Evolutionary conservation across 768 basidiomycete species (phyloP), one percentile per base, ranked within the genome.

Genomic region (Pluteus cervinus): DNA sequence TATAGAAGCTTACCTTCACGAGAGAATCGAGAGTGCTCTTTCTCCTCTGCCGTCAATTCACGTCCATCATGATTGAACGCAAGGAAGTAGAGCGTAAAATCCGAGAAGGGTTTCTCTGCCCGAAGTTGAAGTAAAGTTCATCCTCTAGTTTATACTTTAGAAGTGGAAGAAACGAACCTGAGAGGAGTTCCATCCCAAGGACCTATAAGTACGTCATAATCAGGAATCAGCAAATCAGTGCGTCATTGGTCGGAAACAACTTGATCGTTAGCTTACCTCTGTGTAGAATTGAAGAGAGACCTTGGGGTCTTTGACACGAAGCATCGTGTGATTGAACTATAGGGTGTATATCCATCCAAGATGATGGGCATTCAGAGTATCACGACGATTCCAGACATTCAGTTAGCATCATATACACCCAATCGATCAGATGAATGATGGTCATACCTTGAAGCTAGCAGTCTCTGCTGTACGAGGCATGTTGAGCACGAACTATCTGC

Each of bases 231-330:
- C 7, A 15, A 18, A 16, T 15, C 16, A 21, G 18, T 22, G 10
- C 14, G 8, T 25, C 22, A 10, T 21, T 17, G 21, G 1, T n/a
- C 28, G 29, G 14, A 4, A 14, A 26, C 2, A 31, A 12, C 20
- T 18, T 20, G 11, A 20, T 11, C 33, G n/a, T 4, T 15, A 29
- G 49, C 71, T 49, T 37, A 78, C 83, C 28, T 87, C 74, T 39
- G 72, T 69, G 63, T 94, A 94, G 61, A 91, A 97, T 15, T 70
- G 64, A 43, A 94, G 55, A 12, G 89, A 92, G 30, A 62, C 68
- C 47, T 89, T 79, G 6, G 90, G 83, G 55, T 94, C 89, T 66
- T 82, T 92, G 56, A 94, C 71, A 49, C 91, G 76, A 50, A 92
- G 57, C 89, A 89, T 90, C 14, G 84, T 86, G 58, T 91, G 87